phyloP scores from a whole-genome alignment of 441 rosid species.

The Dalechampia spathulata region DNA sequence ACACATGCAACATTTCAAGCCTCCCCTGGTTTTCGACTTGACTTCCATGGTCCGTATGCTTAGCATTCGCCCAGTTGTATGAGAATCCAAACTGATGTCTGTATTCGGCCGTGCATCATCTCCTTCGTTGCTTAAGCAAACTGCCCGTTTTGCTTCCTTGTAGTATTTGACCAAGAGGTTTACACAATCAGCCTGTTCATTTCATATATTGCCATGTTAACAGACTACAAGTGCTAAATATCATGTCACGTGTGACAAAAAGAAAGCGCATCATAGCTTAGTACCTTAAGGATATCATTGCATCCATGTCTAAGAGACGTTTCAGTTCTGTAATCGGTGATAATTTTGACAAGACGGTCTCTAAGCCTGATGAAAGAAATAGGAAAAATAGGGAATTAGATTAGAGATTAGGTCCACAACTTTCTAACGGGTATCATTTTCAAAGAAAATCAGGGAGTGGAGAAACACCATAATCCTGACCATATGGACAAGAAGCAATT shows the following conservation, averaged over 20 bases:
- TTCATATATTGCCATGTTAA: constrained; percentile 14
- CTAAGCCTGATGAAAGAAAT: constrained; percentile 56
- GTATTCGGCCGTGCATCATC: constrained; percentile 50
- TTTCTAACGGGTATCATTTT: too few species aligned
- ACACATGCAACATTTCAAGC: constrained; percentile 91
- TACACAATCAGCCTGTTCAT: constrained; percentile 77
- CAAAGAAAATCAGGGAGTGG: too few species aligned
- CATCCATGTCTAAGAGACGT: constrained; percentile 98
- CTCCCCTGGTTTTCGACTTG: constrained; percentile 86
- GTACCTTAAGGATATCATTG: constrained; percentile 93
- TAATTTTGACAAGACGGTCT: constrained; percentile 88
- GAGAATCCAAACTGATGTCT: constrained; percentile 39
- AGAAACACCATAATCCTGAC: too few species aligned
- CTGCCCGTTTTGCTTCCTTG: constrained; percentile 81
- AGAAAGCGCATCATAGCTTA: constrained; percentile 4
- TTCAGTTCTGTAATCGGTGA: constrained; percentile 97
- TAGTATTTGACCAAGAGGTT: constrained; percentile 82
- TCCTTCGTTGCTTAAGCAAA: constrained; percentile 64
- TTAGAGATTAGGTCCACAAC: neutral
- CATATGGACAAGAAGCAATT: too few species aligned
- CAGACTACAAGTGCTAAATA: too few species aligned
- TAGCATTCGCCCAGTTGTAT: constrained; percentile 32
- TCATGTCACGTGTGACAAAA: neutral
- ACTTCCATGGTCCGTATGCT: constrained; percentile 51
- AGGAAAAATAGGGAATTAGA: constrained; percentile 3